Evolutionary conservation across 1,284 basidiomycete species (phyloP), one percentile per base, ranked within the genome.

Genomic region (Trametes pubescens): DNA sequence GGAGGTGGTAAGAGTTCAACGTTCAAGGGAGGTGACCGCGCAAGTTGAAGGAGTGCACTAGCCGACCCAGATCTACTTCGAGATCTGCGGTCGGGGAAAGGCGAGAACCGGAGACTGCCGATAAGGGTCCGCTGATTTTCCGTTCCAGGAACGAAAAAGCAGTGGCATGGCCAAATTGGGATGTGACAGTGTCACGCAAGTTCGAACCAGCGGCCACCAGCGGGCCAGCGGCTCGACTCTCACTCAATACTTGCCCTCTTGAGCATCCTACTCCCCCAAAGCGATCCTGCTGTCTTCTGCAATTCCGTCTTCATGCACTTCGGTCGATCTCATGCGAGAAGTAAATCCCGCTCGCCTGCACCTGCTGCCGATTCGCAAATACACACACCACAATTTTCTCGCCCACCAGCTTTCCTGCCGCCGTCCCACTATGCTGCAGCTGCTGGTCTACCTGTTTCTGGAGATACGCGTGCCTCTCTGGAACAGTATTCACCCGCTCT

Each of bases 391-490:
- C 51, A 24, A 16, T 60, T 8, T 55, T 48, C 32, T 51, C 70
- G 70, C 35, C 74, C 75, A 22, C 78, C 78, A 2, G 71, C 73
- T 0, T 90, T 86, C 68, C 75, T 84, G 18, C 88, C 88, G 9
- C 88, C 88, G 0, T 85, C 88, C 34, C 82, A 88, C 67, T 90
- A 88, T 73, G 88, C 88, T 22, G 85, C 85, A 2, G 88, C 87
- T 1, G 87, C 83, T 4, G 85, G 85, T 2, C 62, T 83, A 10
- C 26, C 48, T 6, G 18, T 43, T 7, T 67, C 64, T 56, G 46
- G 57, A 10, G 38, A 18, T 22, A 29, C 61, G 11, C 34, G 2
- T n/a, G 26, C 21, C 0, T 11, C 26, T 2, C 2, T 13, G 16
- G 24, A 11, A 13, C 26, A 51, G 10, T 16, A 18, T 21, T n/a